Base-by-base conservation (phyloP, 1,284 basidiomycete species). In the Ustilago shanxiensis region DNA sequence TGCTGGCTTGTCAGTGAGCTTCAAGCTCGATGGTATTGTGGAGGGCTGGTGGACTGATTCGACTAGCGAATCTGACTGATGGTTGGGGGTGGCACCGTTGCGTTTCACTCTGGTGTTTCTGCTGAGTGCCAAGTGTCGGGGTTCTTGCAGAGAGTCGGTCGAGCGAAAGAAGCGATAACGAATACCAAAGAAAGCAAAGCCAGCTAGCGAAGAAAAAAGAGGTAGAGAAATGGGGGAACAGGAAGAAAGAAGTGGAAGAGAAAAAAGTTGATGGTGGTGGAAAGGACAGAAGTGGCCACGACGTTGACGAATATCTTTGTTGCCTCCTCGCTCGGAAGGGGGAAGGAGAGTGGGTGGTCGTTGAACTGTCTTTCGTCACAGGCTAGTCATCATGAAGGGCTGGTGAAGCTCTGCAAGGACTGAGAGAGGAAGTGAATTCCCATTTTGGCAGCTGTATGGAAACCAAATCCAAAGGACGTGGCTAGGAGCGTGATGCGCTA, bases 251-350 rank as follows among this genome's bases (percentile, higher is more conserved):
- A 28, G 35, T 33, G 22, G 53, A 20, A 41, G 26, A 56, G 57
- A 49, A 20, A 52, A 58, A 14, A 37, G 44, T 24, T 51, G 72
- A 51, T 70, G 63, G 66, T 74, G 72, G 72, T 54, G 16, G 26
- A 51, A 63, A 45, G 37, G 64, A 58, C 18, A 9, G 33, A n/a
- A 45, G 24, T 26, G 29, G n/a, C 3, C 11, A 35, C 13, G 9
- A 37, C 24, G 52, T 31, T 13, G 31, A 41, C 29, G 10, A 29
- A 14, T 44, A 49, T 24, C 5, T 37, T 24, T 29, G 13, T 35
- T 31, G 3, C 16, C n/a, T 29, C 24, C 24, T 26, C 16, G 35
- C 8, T 26, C 5, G 24, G 26, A 26, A 26, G 47, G 18, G 11
- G 16, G 13, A 28, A 49, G 7, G 53, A 20, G 54, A 20, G 54